phyloP scores from a whole-genome alignment of 495 filamentous ascomycete genomes.

The Aspergillus bridgeri region DNA sequence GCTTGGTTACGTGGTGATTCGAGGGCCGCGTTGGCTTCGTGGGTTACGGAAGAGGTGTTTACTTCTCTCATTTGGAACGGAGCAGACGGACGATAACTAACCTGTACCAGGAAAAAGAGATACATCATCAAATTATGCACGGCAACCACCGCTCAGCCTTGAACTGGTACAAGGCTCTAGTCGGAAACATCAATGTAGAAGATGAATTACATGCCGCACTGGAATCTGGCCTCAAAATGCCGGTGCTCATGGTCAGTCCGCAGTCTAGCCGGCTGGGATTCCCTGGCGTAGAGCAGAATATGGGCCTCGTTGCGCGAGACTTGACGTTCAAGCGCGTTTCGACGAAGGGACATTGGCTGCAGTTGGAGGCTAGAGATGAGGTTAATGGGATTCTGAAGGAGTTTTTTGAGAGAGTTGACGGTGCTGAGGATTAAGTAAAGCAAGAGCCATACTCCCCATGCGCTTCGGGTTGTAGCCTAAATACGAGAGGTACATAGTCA shows the following conservation, averaged over 20 bases:
- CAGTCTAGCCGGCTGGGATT: conserved; percentile 11
- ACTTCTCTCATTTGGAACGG: too few relatives aligned
- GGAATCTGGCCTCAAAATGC: conserved; percentile 12
- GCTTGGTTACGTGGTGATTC: conserved; percentile 20
- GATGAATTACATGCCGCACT: conserved; percentile 21
- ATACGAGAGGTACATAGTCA: too few relatives aligned
- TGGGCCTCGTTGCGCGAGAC: conserved; percentile 18
- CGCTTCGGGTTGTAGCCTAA: too few relatives aligned
- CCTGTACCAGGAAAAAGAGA: conserved; percentile 12
- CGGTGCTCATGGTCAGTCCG: conserved; percentile 17
- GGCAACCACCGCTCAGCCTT: conserved; percentile 20
- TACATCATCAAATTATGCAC: conserved; percentile 25
- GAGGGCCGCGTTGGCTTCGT: conserved; percentile 17
- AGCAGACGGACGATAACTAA: not conserved
- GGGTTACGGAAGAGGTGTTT: conserved; percentile 15
- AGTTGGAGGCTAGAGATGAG: conserved; percentile 33
- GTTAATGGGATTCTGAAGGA: conserved; percentile 37
- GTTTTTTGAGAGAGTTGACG: conserved; percentile 26
- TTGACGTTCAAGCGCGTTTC: conserved; percentile 20
- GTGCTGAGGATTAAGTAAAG: not conserved
- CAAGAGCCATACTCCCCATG: too few relatives aligned
- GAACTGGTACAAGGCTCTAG: conserved; percentile 32
- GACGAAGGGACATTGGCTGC: conserved; percentile 29
- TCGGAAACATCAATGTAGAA: conserved; percentile 23
- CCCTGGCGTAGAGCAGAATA: conserved; percentile 13